Conservation (phyloP, 2,329 filamentous ascomycete species). For the Ceratocystis smalleyi region DNA sequence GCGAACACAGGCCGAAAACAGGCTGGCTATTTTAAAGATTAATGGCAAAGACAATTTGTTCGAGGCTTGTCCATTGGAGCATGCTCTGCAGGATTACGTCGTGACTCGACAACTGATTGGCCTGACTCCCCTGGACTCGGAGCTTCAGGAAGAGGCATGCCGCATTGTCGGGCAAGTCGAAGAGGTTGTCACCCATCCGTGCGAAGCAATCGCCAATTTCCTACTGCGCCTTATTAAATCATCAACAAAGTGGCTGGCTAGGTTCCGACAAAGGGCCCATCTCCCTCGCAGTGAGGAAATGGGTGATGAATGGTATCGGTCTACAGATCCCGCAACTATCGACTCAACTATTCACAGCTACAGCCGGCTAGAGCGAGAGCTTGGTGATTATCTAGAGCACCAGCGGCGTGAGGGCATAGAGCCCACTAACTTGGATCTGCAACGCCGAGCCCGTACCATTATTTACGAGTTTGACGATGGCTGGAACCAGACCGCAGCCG, state of each 20-base stretch:
- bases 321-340: constrained; percentile 38
- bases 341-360: constrained; percentile 46
- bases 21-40: constrained; percentile 35
- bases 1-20: constrained; percentile 32
- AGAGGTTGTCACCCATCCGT: constrained; percentile 33
- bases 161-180: constrained; percentile 43
- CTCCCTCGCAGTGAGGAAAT: constrained; percentile 43
- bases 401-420: constrained; percentile 32
- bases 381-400: constrained; percentile 36
- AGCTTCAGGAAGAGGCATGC: constrained; percentile 45
- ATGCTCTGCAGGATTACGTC: constrained; percentile 39
- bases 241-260: constrained; percentile 39
- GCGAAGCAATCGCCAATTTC: constrained; percentile 39
- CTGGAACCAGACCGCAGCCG: constrained; percentile 49
- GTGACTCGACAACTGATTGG: constrained; percentile 36
- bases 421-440: constrained; percentile 39
- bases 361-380: constrained; percentile 38
- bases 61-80: constrained; percentile 40
- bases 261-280: constrained; percentile 40
- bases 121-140: constrained; percentile 43
- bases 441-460: constrained; percentile 42
- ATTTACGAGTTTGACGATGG: constrained; percentile 47
- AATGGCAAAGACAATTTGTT: constrained; percentile 44
- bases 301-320: constrained; percentile 32
- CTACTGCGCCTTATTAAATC: constrained; percentile 36